Percentiles rank a stretch among this genome's conserved stretches.
Evolutionary conservation across 1,284 basidiomycete genomes (phyloP).

Genomic region (Ganoderma boninense): DNA sequence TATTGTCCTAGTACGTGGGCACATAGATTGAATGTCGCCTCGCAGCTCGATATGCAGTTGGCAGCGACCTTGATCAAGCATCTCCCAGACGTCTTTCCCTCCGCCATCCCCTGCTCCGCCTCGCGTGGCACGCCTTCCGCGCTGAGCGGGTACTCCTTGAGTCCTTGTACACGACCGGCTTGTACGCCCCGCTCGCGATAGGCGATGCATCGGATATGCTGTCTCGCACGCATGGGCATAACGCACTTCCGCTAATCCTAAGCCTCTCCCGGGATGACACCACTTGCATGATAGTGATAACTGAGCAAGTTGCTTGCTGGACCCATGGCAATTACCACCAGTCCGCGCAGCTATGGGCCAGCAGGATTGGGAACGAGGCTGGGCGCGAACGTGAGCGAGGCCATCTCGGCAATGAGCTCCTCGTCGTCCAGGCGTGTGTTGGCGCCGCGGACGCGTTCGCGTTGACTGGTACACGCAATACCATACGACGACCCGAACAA

Average conservation of each 20-base stretch:
- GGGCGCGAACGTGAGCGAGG: slow-evolving; percentile 47
- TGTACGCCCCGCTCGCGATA: slow-evolving; percentile 68
- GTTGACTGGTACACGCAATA: slow-evolving; percentile 47
- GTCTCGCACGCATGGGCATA: too few species aligned
- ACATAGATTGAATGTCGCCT: too few species aligned
- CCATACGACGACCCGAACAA: too few species aligned
- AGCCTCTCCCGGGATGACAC: too few species aligned
- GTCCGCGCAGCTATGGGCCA: too few species aligned
- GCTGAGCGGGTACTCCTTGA: slow-evolving; percentile 86
- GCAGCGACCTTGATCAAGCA: slow-evolving; percentile 69
- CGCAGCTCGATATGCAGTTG: background rate
- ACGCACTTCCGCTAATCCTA: slow-evolving; percentile 69
- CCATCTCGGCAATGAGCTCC: slow-evolving; percentile 60
- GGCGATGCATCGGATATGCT: slow-evolving; percentile 80
- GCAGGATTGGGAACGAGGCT: too few species aligned
- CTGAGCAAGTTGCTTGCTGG: too few species aligned
- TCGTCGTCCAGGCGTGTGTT: slow-evolving; percentile 54
- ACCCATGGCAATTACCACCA: too few species aligned
- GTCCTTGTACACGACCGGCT: slow-evolving; percentile 78
- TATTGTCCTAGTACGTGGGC: background rate
- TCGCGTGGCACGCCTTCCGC: slow-evolving; percentile 81
- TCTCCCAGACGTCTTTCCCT: slow-evolving; percentile 87
- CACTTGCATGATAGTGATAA: too few species aligned
- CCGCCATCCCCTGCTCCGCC: slow-evolving; percentile 83
- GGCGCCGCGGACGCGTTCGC: slow-evolving; percentile 56